These are phyloP conservation scores for Tolypocladium ovalisporum DNA, from an alignment of 2,329 filamentous ascomycete species.

Conservation along the genomic window DNA sequence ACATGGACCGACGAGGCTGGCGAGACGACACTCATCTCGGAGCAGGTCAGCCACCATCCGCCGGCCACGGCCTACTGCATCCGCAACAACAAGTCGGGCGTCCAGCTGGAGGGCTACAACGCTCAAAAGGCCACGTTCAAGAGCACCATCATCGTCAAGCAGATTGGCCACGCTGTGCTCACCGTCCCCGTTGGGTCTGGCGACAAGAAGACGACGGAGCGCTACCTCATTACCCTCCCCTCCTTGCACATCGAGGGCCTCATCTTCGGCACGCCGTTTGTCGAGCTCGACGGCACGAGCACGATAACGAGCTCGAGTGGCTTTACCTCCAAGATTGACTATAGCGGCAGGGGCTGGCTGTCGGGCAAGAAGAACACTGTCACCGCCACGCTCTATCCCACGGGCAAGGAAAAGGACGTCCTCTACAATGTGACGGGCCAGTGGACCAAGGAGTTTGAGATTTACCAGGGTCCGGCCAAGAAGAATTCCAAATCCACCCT, in stretches of 20 bases:
- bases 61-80: constrained; percentile 93
- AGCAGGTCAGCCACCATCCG: constrained; percentile 92
- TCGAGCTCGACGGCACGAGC: constrained; percentile 77
- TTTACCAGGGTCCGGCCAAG: constrained; percentile 54
- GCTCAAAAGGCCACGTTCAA: constrained; percentile 94
- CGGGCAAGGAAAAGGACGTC: constrained; percentile 60
- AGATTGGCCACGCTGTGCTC: constrained; percentile 80
- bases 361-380: constrained; percentile 94
- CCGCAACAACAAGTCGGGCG: constrained; percentile 72
- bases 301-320: constrained; percentile 82
- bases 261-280: constrained; percentile 75
- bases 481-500: constrained; percentile 36
- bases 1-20: constrained; percentile 78
- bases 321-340: constrained; percentile 83
- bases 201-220: constrained; percentile 38
- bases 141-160: constrained; percentile 88
- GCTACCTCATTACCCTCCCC: constrained; percentile 85
- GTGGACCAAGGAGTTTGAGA: constrained; percentile 76
- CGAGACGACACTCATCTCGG: constrained; percentile 76
- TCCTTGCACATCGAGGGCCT: constrained; percentile 89
- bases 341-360: constrained; percentile 87
- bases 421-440: constrained; percentile 79
- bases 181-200: constrained; percentile 47
- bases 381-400: constrained; percentile 59
- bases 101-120: constrained; percentile 79